Conservation (phyloP, 225 moss, liverwort and hornwort genomes). For the Pseudoscleropodium purum region DNA sequence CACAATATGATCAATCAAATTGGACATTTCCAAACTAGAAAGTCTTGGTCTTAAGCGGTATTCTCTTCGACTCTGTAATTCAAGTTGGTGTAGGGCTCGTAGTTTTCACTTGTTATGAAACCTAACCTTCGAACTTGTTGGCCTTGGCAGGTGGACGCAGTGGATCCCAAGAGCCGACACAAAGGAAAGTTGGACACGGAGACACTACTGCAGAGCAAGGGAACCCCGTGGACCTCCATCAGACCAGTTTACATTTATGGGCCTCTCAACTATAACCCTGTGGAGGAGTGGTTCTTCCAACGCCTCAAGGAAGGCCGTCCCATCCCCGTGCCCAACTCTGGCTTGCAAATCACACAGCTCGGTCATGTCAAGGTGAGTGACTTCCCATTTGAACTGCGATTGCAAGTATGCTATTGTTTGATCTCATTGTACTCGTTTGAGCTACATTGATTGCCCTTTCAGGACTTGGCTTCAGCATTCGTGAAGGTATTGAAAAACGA, state of each 20-base stretch:
- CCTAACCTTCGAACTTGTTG: not conserved
- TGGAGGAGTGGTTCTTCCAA: slow-evolving; percentile 99
- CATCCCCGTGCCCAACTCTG: slow-evolving; percentile 83
- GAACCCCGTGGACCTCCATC: slow-evolving; percentile 77
- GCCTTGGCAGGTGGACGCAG: slow-evolving; percentile 69
- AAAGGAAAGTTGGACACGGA: slow-evolving; percentile 98
- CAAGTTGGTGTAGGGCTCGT: not conserved
- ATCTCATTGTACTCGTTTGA: not conserved
- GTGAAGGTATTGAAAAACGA: slow-evolving; percentile 66
- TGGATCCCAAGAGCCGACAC: slow-evolving; percentile 97
- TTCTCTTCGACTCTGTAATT: not conserved
- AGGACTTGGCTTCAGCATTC: slow-evolving; percentile 89
- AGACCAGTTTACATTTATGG: slow-evolving; percentile 97
- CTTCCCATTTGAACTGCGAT: not conserved
- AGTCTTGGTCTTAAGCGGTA: not conserved
- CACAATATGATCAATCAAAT: not conserved
- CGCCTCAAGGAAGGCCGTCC: slow-evolving; percentile 87
- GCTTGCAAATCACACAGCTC: slow-evolving; percentile 97
- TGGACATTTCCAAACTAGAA: not conserved
- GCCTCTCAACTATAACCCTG: slow-evolving; percentile 95
- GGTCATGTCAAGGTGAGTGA: slow-evolving; percentile 80
- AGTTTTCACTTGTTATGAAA: not conserved
- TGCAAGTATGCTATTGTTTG: not conserved
- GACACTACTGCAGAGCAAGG: slow-evolving; percentile 62
- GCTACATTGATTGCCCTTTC: not conserved